phyloP scores from a whole-genome alignment of 2,329 filamentous ascomycete species.

The Penicillium verrucosum region DNA sequence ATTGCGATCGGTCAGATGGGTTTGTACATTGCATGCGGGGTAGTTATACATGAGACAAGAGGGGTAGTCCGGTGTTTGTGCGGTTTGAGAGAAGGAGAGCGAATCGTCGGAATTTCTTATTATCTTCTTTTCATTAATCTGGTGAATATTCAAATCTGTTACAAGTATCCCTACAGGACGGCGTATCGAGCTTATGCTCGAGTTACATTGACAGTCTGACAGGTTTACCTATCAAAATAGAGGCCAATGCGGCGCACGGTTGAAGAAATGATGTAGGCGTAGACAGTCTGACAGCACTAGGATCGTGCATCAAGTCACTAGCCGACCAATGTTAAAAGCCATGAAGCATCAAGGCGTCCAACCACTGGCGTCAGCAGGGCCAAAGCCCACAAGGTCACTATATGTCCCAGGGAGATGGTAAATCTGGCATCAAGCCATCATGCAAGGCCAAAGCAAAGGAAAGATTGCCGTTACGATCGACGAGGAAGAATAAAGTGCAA shows the following conservation, averaged over 20 bases:
- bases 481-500: background rate
- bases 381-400: slow-evolving; percentile 17
- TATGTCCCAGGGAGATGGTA: slow-evolving; percentile 8
- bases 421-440: slow-evolving; percentile 17
- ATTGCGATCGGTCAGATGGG: slow-evolving; percentile 4
- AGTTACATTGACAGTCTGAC: slow-evolving; percentile 10
- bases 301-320: slow-evolving; percentile 4
- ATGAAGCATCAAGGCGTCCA: slow-evolving; percentile 18
- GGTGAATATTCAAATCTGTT: background rate
- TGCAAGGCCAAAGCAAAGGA: slow-evolving; percentile 9
- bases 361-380: slow-evolving; percentile 2
- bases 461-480: slow-evolving; percentile 4
- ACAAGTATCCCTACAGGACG: background rate
- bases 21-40: slow-evolving; percentile 3
- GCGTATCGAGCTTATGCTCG: background rate
- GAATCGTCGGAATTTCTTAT: background rate
- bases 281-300: slow-evolving; percentile 14
- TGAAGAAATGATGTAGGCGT: slow-evolving; percentile 2
- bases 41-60: background rate
- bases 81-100: background rate
- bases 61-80: background rate
- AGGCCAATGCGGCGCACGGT: background rate
- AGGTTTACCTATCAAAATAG: background rate
- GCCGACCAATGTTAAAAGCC: slow-evolving; percentile 9
- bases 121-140: background rate